Conservation (phyloP, 2,329 filamentous ascomycete species). For the Coniochaeta sp. region DNA sequence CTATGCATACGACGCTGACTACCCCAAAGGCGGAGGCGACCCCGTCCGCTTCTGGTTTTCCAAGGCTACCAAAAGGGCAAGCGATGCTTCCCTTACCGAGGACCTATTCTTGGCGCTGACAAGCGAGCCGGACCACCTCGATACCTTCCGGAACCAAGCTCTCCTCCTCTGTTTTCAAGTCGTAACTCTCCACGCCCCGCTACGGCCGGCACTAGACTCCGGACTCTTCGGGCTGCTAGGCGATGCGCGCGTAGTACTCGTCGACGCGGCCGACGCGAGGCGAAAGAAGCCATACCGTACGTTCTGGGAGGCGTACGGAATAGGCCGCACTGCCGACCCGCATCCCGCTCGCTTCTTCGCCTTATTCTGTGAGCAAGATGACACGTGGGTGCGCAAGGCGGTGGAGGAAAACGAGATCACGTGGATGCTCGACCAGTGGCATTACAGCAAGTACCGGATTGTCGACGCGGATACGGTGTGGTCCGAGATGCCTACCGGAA, state of each 20-base stretch:
- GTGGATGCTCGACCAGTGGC: too few species aligned
- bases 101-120: neutral
- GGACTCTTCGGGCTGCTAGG: neutral
- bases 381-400: too few species aligned
- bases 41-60: neutral
- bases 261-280: neutral
- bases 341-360: neutral
- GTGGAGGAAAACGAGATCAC: too few species aligned
- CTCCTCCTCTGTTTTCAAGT: neutral
- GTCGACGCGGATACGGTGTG: too few species aligned
- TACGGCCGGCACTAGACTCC: neutral
- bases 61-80: neutral
- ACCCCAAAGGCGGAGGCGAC: neutral
- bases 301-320: neutral
- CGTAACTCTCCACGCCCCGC: neutral
- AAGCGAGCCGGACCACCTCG: neutral
- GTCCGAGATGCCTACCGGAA: too few species aligned
- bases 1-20: neutral
- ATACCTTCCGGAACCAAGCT: neutral
- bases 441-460: too few species aligned
- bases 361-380: neutral
- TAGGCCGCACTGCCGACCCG: neutral
- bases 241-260: neutral
- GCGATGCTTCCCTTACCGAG: neutral
- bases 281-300: neutral